Conservation (phyloP, 2,329 filamentous ascomycete genomes). For the Pseudogymnoascus sp. region DNA sequence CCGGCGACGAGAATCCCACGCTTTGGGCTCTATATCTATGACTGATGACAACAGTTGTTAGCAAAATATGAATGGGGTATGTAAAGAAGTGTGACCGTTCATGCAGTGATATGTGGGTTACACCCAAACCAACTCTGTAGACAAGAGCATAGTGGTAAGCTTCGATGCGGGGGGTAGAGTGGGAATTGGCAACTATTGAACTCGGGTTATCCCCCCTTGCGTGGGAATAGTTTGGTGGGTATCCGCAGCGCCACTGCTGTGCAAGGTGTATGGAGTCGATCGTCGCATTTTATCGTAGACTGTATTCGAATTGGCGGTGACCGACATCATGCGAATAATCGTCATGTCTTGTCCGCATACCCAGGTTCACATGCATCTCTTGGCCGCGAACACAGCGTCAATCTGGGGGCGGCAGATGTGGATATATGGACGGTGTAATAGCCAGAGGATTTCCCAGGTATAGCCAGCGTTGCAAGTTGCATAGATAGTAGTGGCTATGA, state of each 20-base stretch:
- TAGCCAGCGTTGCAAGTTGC: constrained; percentile 11
- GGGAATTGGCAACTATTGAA: not conserved
- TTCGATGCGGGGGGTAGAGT: not conserved
- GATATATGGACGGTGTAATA: constrained; percentile 10
- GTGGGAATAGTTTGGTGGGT: not conserved
- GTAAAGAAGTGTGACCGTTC: not conserved
- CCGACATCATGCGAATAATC: not conserved
- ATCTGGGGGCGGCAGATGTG: not conserved
- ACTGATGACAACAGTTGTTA: not conserved
- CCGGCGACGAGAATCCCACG: not conserved
- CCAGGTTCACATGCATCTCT: not conserved
- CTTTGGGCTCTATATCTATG: not conserved
- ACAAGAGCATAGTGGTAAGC: not conserved
- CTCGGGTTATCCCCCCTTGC: not conserved
- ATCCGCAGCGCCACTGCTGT: not conserved
- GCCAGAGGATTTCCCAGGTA: not conserved
- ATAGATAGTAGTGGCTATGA: not conserved
- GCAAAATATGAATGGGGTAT: not conserved
- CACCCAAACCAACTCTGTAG: not conserved
- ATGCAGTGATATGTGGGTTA: not conserved
- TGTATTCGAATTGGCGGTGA: not conserved
- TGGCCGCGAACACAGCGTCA: not conserved
- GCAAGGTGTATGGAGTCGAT: not conserved
- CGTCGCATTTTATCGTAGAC: not conserved
- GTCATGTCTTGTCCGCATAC: not conserved